Evolutionary conservation across 495 filamentous ascomycete genomes (phyloP).

Genomic region (Diplogelasinospora grovesii): DNA sequence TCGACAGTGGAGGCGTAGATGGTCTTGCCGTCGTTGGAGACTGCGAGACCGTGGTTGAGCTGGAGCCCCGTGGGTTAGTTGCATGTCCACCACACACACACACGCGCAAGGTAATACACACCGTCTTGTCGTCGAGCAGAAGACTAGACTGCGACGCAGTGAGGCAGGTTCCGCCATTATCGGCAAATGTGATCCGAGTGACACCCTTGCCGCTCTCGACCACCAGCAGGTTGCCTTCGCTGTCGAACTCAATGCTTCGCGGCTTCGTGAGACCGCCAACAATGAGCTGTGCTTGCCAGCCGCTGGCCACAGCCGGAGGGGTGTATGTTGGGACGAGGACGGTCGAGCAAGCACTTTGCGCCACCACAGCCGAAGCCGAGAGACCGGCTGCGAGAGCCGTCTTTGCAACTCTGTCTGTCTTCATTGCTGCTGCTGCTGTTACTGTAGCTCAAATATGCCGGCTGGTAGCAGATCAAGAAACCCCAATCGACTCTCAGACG

Average conservation of each 20-base stretch:
- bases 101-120: constrained; percentile 22
- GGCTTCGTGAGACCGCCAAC: constrained; percentile 46
- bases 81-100: background rate
- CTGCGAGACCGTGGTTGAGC: constrained; percentile 58
- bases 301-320: constrained; percentile 46
- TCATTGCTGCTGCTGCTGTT: constrained; percentile 9
- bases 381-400: constrained; percentile 10
- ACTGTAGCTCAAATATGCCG: too few relatives aligned
- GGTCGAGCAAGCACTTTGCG: constrained; percentile 22
- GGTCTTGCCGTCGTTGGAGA: constrained; percentile 52
- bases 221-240: constrained; percentile 48
- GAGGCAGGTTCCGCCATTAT: constrained; percentile 48
- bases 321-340: constrained; percentile 34
- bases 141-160: constrained; percentile 26
- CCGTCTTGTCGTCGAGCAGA: constrained; percentile 30
- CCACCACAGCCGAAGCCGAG: constrained; percentile 8
- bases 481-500: background rate
- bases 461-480: background rate
- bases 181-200: constrained; percentile 39
- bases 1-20: constrained; percentile 54
- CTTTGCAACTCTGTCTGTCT: constrained; percentile 7
- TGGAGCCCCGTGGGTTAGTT: constrained; percentile 13
- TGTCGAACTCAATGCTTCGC: constrained; percentile 54
- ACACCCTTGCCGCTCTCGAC: constrained; percentile 49
- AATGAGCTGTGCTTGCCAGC: constrained; percentile 49